A percentile compares a stretch with the other conserved stretches of the same genome.
These are phyloP conservation scores for Cryphonectria nitschkei DNA, from an alignment of 2,329 filamentous ascomycete species.

Conservation along the genomic window DNA sequence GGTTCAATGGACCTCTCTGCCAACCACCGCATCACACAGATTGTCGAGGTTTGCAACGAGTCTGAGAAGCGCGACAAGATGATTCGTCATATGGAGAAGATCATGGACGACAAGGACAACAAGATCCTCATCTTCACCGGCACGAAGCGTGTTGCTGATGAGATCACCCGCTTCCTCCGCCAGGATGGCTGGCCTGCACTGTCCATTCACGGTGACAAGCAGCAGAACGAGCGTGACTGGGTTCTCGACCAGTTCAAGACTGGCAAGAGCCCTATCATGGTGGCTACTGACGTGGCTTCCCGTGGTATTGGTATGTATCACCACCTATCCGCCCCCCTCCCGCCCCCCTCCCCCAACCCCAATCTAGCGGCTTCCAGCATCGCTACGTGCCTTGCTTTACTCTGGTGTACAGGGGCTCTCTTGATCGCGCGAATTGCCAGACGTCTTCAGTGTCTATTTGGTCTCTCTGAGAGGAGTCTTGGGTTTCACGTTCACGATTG, in stretches of 20 bases:
- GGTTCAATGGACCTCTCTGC: constrained; percentile 94
- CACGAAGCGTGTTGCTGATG: constrained; percentile 94
- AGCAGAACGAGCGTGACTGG: constrained; percentile 99
- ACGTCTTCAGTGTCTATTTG: constrained; percentile 74
- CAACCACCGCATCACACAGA: constrained; percentile 97
- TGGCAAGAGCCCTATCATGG: constrained; percentile 99
- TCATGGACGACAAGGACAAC: constrained; percentile 95
- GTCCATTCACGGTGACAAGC: constrained; percentile 98
- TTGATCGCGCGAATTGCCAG: constrained; percentile 91
- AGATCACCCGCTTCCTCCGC: constrained; percentile 95
- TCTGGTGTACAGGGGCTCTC: constrained; percentile 87
- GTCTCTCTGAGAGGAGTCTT: constrained; percentile 85
- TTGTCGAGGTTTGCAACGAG: constrained; percentile 94
- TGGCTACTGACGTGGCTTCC: constrained; percentile 98
- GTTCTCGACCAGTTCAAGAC: constrained; percentile 99
- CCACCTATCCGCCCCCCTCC: constrained; percentile 52
- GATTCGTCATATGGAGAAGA: constrained; percentile 96
- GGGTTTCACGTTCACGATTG: constrained; percentile 72
- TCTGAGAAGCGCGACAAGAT: constrained; percentile 98
- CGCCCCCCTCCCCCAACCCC: constrained; percentile 37
- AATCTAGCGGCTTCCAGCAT: constrained; percentile 62
- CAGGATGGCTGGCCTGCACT: constrained; percentile 98
- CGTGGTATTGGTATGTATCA: constrained; percentile 99
- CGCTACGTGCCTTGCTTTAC: constrained; percentile 76
- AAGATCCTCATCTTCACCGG: constrained; percentile 95